Percentiles rank a stretch among this genome's conserved stretches.
Evolutionary conservation across 352 stramenopile genomes (phyloP).

Genomic region (Phytophthora fragariaefolia): DNA sequence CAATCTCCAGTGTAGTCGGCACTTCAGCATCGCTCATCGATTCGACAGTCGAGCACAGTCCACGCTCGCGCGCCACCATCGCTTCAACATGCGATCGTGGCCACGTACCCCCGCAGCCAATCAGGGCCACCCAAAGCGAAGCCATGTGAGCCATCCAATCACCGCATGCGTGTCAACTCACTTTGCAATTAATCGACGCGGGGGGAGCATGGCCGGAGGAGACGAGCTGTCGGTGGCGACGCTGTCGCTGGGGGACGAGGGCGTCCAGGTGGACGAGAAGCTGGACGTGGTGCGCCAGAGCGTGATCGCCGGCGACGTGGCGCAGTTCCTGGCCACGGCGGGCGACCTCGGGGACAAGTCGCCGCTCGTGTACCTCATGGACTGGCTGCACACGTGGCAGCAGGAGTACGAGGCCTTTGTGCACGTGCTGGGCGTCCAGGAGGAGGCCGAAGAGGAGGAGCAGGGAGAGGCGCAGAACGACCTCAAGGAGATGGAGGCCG

Average conservation of each 20-base stretch:
- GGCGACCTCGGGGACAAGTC: slow-evolving; percentile 36
- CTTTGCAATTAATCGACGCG: slow-evolving; percentile 15
- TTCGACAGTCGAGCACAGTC: slow-evolving; percentile 1
- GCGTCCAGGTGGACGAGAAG: slow-evolving; percentile 43
- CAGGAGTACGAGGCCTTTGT: slow-evolving; percentile 87
- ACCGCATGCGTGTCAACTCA: slow-evolving; percentile 9
- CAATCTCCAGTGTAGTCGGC: no score
- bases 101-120: slow-evolving; percentile 27
- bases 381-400: slow-evolving; percentile 89
- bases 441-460: slow-evolving; percentile 42
- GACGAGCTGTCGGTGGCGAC: slow-evolving; percentile 53
- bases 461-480: slow-evolving; percentile 55
- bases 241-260: slow-evolving; percentile 50
- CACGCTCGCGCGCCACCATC: background rate
- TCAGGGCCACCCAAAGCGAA: slow-evolving; percentile 18
- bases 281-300: slow-evolving; percentile 67
- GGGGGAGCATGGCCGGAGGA: slow-evolving; percentile 38
- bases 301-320: slow-evolving; percentile 59
- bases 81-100: slow-evolving; percentile 8
- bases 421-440: slow-evolving; percentile 69
- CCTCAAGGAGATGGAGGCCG: slow-evolving; percentile 73
- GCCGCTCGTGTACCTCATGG: slow-evolving; percentile 79
- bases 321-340: slow-evolving; percentile 47
- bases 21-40: background rate
- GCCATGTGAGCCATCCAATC: slow-evolving; percentile 35